phyloP scores from a whole-genome alignment of 1,284 basidiomycete genomes.

The Melanopsichium pennsylvanicum region DNA sequence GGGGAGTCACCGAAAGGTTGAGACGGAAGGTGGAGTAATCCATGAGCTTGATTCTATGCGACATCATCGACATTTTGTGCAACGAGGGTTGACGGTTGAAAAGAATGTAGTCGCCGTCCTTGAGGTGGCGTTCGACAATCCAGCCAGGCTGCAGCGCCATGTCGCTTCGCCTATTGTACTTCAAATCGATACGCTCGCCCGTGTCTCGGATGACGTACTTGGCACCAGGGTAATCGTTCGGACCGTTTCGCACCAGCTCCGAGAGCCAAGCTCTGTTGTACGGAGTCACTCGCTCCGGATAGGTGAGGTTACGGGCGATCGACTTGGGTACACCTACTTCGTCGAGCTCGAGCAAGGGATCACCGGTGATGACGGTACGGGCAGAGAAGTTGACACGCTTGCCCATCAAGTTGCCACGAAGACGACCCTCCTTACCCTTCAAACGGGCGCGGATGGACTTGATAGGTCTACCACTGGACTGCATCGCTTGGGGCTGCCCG shows the following conservation, averaged over 20 bases:
- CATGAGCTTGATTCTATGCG: slow-evolving; percentile 96
- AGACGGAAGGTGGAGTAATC: slow-evolving; percentile 98
- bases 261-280: slow-evolving; percentile 96
- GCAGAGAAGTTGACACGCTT: slow-evolving; percentile 99
- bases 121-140: slow-evolving; percentile 97
- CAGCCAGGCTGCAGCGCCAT: slow-evolving; percentile 97
- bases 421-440: slow-evolving; percentile 97
- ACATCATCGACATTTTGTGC: slow-evolving; percentile 99
- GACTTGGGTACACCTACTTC: slow-evolving; percentile 97
- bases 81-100: slow-evolving; percentile 98
- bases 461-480: slow-evolving; percentile 96
- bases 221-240: slow-evolving; percentile 93
- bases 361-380: slow-evolving; percentile 98
- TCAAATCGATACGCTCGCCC: slow-evolving; percentile 94
- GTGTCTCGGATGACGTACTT: slow-evolving; percentile 97
- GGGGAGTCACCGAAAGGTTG: slow-evolving; percentile 82
- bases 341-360: slow-evolving; percentile 94
- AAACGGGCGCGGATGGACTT: slow-evolving; percentile 98
- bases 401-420: slow-evolving; percentile 98
- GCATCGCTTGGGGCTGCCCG: slow-evolving; percentile 94
- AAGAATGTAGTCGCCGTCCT: slow-evolving; percentile 87
- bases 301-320: slow-evolving; percentile 98
- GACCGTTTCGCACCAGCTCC: slow-evolving; percentile 94
- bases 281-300: slow-evolving; percentile 96
- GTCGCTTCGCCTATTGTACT: slow-evolving; percentile 86